Percentiles rank a stretch among this genome's conserved stretches.
Evolutionary conservation across 192 early-diverging fungal genomes (phyloP).

Genomic region (Geosiphon pyriformis): DNA sequence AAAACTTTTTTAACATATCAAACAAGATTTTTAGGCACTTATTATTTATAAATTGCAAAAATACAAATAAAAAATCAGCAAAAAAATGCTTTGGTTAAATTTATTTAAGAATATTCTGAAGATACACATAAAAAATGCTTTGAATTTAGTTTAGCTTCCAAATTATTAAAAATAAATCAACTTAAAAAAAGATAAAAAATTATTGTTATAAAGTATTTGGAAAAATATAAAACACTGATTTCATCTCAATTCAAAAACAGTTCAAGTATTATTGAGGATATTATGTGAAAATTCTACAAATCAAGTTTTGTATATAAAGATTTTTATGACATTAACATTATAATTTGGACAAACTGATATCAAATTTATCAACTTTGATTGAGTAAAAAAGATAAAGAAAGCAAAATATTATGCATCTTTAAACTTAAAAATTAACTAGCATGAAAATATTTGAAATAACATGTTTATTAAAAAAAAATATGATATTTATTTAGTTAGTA

Average conservation of each 20-base stretch:
- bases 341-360: conserved; percentile 8
- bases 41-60: neutral
- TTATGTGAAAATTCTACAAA: neutral
- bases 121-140: conserved; percentile 7
- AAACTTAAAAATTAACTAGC: conserved; percentile 2
- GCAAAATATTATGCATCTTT: neutral
- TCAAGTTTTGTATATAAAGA: conserved; percentile 5
- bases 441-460: neutral
- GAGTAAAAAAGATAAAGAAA: neutral
- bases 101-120: conserved; percentile 1
- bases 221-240: neutral
- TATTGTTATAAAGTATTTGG: conserved; percentile 1
- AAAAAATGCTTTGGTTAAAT: neutral
- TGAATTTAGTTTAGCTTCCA: conserved; percentile 1
- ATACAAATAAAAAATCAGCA: neutral
- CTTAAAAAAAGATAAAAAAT: neutral
- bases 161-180: neutral
- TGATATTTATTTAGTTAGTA: no score
- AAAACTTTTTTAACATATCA: neutral
- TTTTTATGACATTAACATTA: neutral
- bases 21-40: neutral
- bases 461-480: neutral
- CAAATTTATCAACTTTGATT: conserved; percentile 2
- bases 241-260: conserved; percentile 1
- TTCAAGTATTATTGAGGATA: neutral